Evolutionary conservation across 2,329 filamentous ascomycete genomes (phyloP).

Genomic region (Colletotrichum salicis): DNA sequence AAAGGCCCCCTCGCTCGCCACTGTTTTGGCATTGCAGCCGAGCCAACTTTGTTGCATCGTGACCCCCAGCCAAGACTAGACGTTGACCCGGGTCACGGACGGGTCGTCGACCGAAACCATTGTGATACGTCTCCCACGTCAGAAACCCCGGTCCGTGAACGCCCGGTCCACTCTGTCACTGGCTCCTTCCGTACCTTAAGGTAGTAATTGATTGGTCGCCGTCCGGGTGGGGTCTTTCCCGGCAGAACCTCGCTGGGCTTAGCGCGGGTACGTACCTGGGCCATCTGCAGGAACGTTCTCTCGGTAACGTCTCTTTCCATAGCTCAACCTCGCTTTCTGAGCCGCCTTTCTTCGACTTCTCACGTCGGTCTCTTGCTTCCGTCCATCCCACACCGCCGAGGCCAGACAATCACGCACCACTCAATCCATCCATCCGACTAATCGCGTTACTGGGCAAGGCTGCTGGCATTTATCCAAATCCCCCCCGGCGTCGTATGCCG

Average conservation of each 20-base stretch:
- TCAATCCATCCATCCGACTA: not conserved
- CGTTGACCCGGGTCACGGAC: conserved; percentile 33
- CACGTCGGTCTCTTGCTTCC: conserved; percentile 8
- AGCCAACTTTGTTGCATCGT: conserved; percentile 30
- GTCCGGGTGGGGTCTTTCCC: not conserved
- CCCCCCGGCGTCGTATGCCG: not conserved
- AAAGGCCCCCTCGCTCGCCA: conserved; percentile 6
- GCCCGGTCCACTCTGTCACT: conserved; percentile 28
- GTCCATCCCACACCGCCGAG: conserved; percentile 29
- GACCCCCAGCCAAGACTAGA: conserved; percentile 19
- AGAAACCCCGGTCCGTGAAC: conserved; percentile 30
- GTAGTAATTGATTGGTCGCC: conserved; percentile 6
- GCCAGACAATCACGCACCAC: conserved; percentile 23
- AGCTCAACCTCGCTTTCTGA: conserved; percentile 15
- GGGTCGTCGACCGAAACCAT: conserved; percentile 36
- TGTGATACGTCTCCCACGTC: conserved; percentile 36
- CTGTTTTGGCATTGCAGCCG: conserved; percentile 33
- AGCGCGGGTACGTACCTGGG: conserved; percentile 6
- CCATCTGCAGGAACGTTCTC: conserved; percentile 30
- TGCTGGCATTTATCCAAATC: conserved; percentile 14
- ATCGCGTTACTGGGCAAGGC: conserved; percentile 3
- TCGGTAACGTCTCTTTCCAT: conserved; percentile 31
- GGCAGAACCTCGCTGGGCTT: not conserved
- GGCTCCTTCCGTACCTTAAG: not conserved
- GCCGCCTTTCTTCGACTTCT: conserved; percentile 9